phyloP scores from a whole-genome alignment of 257 asterid species.

The Solanum chmielewskii region DNA sequence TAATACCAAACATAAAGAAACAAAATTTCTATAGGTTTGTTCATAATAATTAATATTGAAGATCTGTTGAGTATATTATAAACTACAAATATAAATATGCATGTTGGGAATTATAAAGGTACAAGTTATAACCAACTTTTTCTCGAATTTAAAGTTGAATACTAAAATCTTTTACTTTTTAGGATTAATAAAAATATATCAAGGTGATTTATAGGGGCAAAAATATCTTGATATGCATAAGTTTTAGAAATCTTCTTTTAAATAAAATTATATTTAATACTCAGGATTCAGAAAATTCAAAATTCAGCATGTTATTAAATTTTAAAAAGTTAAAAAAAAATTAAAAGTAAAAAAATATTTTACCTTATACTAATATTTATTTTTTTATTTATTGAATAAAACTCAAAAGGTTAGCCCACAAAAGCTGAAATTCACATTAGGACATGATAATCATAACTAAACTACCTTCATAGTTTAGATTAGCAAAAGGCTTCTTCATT shows the following conservation, averaged over 20 bases:
- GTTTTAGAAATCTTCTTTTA: background rate
- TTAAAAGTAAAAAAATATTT: background rate
- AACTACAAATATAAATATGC: background rate
- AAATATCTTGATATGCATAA: background rate
- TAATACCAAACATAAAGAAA: background rate
- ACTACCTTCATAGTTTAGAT: background rate
- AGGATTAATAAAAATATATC: background rate
- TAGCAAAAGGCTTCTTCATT: background rate
- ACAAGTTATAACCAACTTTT: background rate
- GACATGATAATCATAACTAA: background rate
- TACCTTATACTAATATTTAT: background rate
- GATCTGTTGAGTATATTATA: background rate
- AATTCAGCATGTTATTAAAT: background rate
- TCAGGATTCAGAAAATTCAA: background rate
- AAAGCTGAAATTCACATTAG: background rate
- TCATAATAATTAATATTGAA: background rate
- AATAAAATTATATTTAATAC: background rate
- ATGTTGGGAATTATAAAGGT: background rate
- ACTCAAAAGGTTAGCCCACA: background rate
- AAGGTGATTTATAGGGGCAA: background rate
- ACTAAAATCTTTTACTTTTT: background rate
- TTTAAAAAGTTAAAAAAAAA: background rate
- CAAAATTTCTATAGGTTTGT: background rate
- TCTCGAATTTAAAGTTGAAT: background rate
- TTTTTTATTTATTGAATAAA: background rate